Evolutionary conservation across 2,329 filamentous ascomycete species (phyloP).

Genomic region (Xylariaceae sp.): DNA sequence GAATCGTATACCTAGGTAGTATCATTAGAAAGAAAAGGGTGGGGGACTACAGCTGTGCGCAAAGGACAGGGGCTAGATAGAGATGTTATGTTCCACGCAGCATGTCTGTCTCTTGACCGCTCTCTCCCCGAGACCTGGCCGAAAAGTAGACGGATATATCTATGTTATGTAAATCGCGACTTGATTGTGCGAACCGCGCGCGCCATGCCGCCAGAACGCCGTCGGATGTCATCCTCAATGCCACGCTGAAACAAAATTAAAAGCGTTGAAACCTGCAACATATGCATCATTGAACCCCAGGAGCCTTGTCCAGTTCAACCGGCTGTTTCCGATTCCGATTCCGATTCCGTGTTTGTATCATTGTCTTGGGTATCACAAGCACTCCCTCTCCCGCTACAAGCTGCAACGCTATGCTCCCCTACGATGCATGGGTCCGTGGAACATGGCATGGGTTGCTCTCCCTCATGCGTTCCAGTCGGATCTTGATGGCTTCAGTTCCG

Average conservation of each 20-base stretch:
- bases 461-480: conserved; percentile 49
- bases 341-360: neutral
- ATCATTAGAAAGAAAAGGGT: too few species aligned
- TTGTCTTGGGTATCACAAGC: neutral
- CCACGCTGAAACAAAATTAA: conserved; percentile 18
- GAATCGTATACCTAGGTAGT: too few species aligned
- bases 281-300: conserved; percentile 22
- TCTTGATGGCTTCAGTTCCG: conserved; percentile 62
- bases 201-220: conserved; percentile 26
- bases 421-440: too few species aligned
- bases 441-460: conserved; percentile 35
- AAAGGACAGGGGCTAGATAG: too few species aligned
- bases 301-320: conserved; percentile 18
- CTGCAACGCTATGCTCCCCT: too few species aligned
- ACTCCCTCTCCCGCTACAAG: too few species aligned
- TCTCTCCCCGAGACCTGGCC: too few species aligned
- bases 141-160: conserved; percentile 23
- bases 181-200: conserved; percentile 1
- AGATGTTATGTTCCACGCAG: too few species aligned
- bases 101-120: too few species aligned
- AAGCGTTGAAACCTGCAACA: conserved; percentile 19
- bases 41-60: too few species aligned
- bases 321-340: too few species aligned
- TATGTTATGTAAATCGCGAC: conserved; percentile 25
- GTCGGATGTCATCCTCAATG: conserved; percentile 12